Evolutionary conservation across 306 rosid species (phyloP), one percentile per base, ranked within the genome.

Genomic region (Hippophae rhamnoides): DNA sequence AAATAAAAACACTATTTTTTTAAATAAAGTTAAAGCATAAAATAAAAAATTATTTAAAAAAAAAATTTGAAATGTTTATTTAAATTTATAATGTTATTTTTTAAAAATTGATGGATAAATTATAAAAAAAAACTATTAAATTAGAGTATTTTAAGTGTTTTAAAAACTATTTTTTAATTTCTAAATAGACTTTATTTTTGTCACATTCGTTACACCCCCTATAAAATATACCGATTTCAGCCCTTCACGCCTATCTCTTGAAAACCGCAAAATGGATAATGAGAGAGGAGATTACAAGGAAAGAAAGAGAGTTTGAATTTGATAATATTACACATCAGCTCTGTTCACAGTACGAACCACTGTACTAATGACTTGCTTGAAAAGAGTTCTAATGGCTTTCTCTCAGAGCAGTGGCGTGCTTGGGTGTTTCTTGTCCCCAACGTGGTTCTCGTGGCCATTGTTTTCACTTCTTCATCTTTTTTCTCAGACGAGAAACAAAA

Each of bases 401-500:
- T 80, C 38, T 81, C 79, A 52, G 86, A 88, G 78, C 83, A 78
- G 48, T 92, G 96, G 96, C 84, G 89, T 44, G 82, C 84, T 26
- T 88, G 95, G 89, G 90, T 88, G 9, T 86, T 93, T 57, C 74
- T 93, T 2, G n/a, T 79, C 38, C 78, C 88, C 66, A 93, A 93
- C 69, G 81, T 86, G 31, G 70, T 93, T 60, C 79, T 93, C 62
- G 46, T 92, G 31, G 84, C 97, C 66, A 80, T 93, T 79, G 64
- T 88, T 38, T 82, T 84, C 77, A 86, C 88, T 58, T 89, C 99
- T 5, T 58, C 76, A 43, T 74, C 75, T 38, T 73, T 83, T 47
- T 1, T 41, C 31, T 58, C 57, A 6, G 68, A 8, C 13, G 55
- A 6, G 31, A 49, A 11, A 41, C 57, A 70, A 52, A 61, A 75